Conservation (phyloP, 78 protist species). For the Diacronema lutheri region DNA sequence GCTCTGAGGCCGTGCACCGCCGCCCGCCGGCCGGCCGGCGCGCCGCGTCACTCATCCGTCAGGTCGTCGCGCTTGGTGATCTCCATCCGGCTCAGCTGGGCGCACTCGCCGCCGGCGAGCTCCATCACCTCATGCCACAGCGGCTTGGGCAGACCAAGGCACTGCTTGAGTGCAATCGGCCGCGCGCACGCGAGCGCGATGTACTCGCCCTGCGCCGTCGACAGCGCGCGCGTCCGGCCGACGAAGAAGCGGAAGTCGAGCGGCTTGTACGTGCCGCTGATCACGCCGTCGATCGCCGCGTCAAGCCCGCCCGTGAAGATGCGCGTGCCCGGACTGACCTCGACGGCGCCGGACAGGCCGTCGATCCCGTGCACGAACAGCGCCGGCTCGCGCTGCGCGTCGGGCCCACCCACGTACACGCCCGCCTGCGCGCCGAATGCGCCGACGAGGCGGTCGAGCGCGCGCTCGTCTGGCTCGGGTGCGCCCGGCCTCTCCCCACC, state of each 20-base stretch:
- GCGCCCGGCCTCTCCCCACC: not conserved
- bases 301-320: not conserved
- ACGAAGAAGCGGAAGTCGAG: constrained; percentile 24
- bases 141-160: constrained; percentile 29
- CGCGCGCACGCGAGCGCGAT: constrained; percentile 20
- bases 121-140: constrained; percentile 33
- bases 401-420: constrained; percentile 17
- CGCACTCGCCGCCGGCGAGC: constrained; percentile 3
- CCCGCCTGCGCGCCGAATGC: not conserved
- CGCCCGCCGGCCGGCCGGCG: no score
- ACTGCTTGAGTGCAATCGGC: constrained; percentile 15
- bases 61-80: constrained; percentile 3
- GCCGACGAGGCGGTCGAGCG: not conserved
- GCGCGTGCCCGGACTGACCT: constrained; percentile 19
- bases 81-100: not conserved
- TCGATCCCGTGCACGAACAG: constrained; percentile 2
- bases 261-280: not conserved
- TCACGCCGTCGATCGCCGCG: not conserved
- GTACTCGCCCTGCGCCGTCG: not conserved
- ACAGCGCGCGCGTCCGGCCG: not conserved
- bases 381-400: not conserved
- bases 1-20: no score
- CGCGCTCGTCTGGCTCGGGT: not conserved
- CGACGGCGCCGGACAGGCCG: not conserved
- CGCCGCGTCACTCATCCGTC: no score